These are phyloP conservation scores for Backusella psychrophila DNA, from an alignment of 192 early-diverging fungal species.

Conservation along the genomic window DNA sequence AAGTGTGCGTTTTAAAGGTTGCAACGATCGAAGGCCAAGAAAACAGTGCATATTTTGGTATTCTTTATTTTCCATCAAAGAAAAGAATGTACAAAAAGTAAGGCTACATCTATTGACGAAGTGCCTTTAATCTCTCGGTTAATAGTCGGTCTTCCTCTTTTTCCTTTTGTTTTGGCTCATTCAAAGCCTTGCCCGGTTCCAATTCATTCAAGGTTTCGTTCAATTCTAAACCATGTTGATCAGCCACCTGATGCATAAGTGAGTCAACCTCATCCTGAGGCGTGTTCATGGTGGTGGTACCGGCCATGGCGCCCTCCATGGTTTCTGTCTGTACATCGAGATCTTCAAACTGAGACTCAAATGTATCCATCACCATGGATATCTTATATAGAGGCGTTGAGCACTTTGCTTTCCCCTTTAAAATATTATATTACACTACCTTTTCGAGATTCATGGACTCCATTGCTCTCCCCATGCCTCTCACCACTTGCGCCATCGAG, in stretches of 20 bases:
- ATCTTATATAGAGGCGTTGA: conserved; percentile 54
- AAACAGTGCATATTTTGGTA: background rate
- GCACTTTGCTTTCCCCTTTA: background rate
- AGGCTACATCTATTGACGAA: conserved; percentile 30
- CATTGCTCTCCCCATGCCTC: conserved; percentile 92
- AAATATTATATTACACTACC: conserved; percentile 42
- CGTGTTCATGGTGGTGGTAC: conserved; percentile 79
- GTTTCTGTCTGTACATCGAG: conserved; percentile 92
- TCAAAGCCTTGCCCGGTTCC: conserved; percentile 3
- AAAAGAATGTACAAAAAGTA: background rate
- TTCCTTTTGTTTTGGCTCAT: conserved; percentile 31
- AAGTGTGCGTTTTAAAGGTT: too few species aligned
- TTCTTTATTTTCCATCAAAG: background rate
- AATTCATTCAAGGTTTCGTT: conserved; percentile 59
- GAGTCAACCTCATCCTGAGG: conserved; percentile 88
- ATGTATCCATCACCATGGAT: conserved; percentile 92
- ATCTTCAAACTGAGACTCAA: conserved; percentile 93
- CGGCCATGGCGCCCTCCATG: conserved; percentile 90
- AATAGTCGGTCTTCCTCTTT: conserved; percentile 42
- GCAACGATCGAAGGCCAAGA: too few species aligned
- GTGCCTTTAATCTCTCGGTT: conserved; percentile 36
- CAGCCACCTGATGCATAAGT: conserved; percentile 94
- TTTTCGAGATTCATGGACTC: conserved; percentile 90
- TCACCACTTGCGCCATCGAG: conserved; percentile 82
- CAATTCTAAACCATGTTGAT: conserved; percentile 88